Evolutionary conservation across 345 rosid species (phyloP).

Genomic region (Trapa bicornis): DNA sequence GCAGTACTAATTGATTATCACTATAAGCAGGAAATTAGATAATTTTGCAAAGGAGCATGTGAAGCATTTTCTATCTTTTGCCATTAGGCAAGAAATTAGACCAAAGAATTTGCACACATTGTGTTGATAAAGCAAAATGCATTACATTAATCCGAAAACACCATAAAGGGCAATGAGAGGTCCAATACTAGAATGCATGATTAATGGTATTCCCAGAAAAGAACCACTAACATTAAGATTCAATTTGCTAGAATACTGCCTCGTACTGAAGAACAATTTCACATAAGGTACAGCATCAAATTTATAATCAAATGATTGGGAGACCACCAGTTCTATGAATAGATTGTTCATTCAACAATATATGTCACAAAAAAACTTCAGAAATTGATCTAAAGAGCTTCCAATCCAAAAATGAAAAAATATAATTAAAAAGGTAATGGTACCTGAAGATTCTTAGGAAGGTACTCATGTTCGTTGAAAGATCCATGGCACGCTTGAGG

Average conservation of each 20-base stretch:
- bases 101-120: background rate
- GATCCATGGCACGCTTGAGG: conserved; percentile 96
- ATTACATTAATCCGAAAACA: background rate
- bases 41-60: background rate
- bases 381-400: too few relatives aligned
- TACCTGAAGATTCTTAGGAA: conserved; percentile 73
- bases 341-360: background rate
- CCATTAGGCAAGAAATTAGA: background rate
- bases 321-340: background rate
- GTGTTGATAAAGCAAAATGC: background rate
- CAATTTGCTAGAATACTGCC: background rate
- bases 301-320: background rate
- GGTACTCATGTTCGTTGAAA: conserved; percentile 94
- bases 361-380: background rate
- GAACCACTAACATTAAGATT: background rate
- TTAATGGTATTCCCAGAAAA: background rate
- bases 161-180: background rate
- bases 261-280: background rate
- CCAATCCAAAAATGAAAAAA: background rate
- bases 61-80: background rate
- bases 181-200: background rate
- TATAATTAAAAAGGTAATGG: background rate
- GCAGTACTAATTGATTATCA: background rate
- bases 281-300: background rate
- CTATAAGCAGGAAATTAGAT: background rate